Evolutionary conservation across 2,329 filamentous ascomycete species (phyloP).

Genomic region (Epicoccum nigrum): DNA sequence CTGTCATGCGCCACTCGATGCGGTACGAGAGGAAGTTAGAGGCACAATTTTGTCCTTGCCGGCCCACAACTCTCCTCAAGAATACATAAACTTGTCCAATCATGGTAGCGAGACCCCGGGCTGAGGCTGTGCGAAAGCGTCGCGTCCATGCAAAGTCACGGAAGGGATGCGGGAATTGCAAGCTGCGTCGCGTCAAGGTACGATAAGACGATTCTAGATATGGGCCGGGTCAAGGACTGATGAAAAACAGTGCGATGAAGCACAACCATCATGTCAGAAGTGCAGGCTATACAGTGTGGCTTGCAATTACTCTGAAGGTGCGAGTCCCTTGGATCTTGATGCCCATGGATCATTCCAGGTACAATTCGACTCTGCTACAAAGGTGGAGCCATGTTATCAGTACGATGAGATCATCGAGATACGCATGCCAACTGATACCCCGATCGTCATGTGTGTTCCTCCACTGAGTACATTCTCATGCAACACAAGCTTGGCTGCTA

Average conservation of each 20-base stretch:
- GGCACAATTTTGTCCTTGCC: not conserved
- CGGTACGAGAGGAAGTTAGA: slow-evolving; percentile 4
- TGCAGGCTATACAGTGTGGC: slow-evolving; percentile 56
- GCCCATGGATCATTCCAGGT: slow-evolving; percentile 38
- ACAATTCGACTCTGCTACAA: slow-evolving; percentile 3
- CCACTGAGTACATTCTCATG: not conserved
- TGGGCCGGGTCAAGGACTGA: not conserved
- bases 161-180: slow-evolving; percentile 63
- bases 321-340: slow-evolving; percentile 42
- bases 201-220: slow-evolving; percentile 8
- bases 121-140: slow-evolving; percentile 26
- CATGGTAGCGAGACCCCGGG: slow-evolving; percentile 25
- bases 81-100: not conserved
- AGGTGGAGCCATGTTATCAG: not conserved
- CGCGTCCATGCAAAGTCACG: slow-evolving; percentile 60
- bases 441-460: not conserved
- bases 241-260: slow-evolving; percentile 57
- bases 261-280: slow-evolving; percentile 56
- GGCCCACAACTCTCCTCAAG: not conserved
- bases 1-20: not conserved
- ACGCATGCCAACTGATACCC: too few relatives aligned
- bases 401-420: not conserved
- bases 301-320: slow-evolving; percentile 54
- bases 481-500: not conserved
- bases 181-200: slow-evolving; percentile 61